These are phyloP conservation scores for Pulveroboletus sp. DNA, from an alignment of 768 basidiomycete species.

Conservation along the genomic window DNA sequence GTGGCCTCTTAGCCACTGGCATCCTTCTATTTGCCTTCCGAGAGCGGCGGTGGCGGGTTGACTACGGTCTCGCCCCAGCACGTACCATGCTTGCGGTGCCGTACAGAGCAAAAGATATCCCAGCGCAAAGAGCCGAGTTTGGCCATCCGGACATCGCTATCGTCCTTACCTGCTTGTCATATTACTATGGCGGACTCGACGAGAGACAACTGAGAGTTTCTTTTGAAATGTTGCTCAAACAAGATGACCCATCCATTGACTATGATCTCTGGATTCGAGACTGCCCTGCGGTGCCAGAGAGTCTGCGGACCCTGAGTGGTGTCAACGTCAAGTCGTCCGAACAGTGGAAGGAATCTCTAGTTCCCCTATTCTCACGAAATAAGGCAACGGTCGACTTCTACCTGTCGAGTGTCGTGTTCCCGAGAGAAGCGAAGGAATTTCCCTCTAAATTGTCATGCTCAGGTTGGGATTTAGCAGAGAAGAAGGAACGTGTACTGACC, in stretches of 20 bases:
- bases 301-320: conserved; percentile 12
- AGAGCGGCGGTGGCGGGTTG: conserved; percentile 37
- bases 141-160: conserved; percentile 36
- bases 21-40: conserved; percentile 29
- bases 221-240: conserved; percentile 26
- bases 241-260: conserved; percentile 30
- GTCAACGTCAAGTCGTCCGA: conserved; percentile 29
- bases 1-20: conserved; percentile 32
- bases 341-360: conserved; percentile 20
- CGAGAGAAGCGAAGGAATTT: conserved; percentile 35
- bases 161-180: conserved; percentile 34
- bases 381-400: conserved; percentile 34
- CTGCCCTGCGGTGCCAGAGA: conserved; percentile 15
- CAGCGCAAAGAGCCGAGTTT: conserved; percentile 35
- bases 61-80: conserved; percentile 32
- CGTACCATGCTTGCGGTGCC: conserved; percentile 36
- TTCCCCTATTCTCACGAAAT: conserved; percentile 29
- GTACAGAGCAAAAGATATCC: conserved; percentile 37
- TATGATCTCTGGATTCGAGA: conserved; percentile 31
- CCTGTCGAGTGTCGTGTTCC: conserved; percentile 35
- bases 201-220: conserved; percentile 25
- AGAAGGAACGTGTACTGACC: conserved; percentile 10
- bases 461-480: conserved; percentile 37
- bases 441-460: conserved; percentile 31
- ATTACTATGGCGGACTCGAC: conserved; percentile 34